These are phyloP conservation scores for Sphagnum contortum DNA, from an alignment of 225 moss, liverwort and hornwort species.

Conservation along the genomic window DNA sequence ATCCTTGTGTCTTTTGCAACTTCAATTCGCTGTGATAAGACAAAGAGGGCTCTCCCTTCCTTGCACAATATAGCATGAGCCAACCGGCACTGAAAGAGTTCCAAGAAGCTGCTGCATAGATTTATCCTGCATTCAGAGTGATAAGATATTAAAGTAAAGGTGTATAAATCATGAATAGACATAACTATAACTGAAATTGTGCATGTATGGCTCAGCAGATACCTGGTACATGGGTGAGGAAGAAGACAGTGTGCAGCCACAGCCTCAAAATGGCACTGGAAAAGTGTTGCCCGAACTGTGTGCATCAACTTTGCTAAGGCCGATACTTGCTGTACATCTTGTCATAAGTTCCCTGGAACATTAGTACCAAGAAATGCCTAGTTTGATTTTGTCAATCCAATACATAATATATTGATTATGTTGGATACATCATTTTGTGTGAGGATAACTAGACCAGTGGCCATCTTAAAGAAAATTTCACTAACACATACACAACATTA, in stretches of 20 bases:
- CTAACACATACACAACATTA: too few species aligned
- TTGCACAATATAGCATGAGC: conserved; percentile 2
- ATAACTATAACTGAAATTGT: too few species aligned
- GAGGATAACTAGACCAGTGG: too few species aligned
- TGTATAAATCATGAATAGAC: too few species aligned
- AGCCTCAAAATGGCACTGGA: conserved; percentile 5
- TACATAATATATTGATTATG: too few species aligned
- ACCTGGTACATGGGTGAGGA: conserved; percentile 2
- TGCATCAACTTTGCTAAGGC: conserved; percentile 4
- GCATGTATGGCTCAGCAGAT: background rate
- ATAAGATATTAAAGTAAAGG: too few species aligned
- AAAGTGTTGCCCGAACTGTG: background rate
- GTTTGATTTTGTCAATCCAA: too few species aligned
- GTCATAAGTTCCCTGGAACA: too few species aligned
- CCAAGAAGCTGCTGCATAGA: background rate
- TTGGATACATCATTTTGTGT: too few species aligned
- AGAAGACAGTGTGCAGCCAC: conserved; percentile 1
- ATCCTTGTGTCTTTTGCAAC: background rate
- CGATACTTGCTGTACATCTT: conserved; percentile 3
- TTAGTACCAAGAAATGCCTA: too few species aligned
- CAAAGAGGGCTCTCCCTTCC: conserved; percentile 3
- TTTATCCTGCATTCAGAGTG: background rate
- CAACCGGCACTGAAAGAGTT: background rate
- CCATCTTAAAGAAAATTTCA: too few species aligned
- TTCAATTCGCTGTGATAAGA: background rate